phyloP scores from a whole-genome alignment of 805 yeast genomes.

The Yarrowia deformans region DNA sequence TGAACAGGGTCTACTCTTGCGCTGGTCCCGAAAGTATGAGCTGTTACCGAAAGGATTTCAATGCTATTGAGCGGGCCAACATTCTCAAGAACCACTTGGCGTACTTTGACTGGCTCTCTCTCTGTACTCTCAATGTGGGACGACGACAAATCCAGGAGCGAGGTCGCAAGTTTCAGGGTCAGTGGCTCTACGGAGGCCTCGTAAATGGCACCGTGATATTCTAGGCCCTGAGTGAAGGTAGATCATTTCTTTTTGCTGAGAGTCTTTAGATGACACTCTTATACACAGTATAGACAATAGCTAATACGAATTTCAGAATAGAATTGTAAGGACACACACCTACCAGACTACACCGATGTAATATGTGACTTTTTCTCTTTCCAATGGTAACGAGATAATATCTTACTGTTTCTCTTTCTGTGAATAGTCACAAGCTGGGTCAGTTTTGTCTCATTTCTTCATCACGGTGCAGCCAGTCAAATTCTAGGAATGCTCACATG shows the following conservation, averaged over 20 bases:
- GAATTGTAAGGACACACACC: too few relatives aligned
- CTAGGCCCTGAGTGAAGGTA: background rate
- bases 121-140: conserved; percentile 21
- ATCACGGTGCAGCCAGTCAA: too few relatives aligned
- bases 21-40: conserved; percentile 29
- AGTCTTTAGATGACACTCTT: background rate
- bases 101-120: conserved; percentile 18
- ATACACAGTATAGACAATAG: too few relatives aligned
- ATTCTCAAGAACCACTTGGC: conserved; percentile 29
- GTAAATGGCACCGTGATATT: background rate
- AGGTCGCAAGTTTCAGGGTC: conserved; percentile 1
- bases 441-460: too few relatives aligned
- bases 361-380: too few relatives aligned
- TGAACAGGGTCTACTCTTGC: background rate
- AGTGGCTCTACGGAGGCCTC: conserved; percentile 1
- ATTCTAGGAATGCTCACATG: too few relatives aligned
- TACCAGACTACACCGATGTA: too few relatives aligned
- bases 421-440: too few relatives aligned
- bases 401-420: too few relatives aligned
- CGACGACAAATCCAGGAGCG: conserved; percentile 6
- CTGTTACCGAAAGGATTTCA: conserved; percentile 23
- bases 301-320: too few relatives aligned
- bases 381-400: too few relatives aligned
- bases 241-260: background rate
- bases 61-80: conserved; percentile 1